Conservation (phyloP, 2,329 filamentous ascomycete species). For the Fonsecaea nubica region DNA sequence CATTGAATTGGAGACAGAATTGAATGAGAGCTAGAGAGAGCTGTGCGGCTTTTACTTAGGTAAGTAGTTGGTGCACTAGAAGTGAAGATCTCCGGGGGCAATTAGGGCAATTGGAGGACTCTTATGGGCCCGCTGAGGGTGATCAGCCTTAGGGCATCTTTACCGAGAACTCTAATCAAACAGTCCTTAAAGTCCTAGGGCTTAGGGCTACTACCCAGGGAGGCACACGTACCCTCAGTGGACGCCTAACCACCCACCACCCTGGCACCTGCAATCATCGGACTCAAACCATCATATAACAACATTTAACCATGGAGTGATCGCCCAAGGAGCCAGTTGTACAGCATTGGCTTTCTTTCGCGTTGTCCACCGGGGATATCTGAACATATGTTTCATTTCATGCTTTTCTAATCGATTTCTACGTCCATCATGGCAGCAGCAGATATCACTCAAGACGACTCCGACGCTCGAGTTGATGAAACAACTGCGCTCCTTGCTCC, state of each 20-base stretch:
- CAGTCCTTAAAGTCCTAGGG: not conserved
- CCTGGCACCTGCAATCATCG: not conserved
- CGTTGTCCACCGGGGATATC: not conserved
- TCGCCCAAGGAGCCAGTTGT: not conserved
- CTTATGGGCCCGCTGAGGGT: not conserved
- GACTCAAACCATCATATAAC: not conserved
- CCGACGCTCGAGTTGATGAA: slow-evolving; percentile 29
- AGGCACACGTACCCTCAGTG: not conserved
- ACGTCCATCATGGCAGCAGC: slow-evolving; percentile 23
- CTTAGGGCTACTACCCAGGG: not conserved
- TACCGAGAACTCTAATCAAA: slow-evolving; percentile 8
- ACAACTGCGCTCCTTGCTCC: slow-evolving; percentile 33
- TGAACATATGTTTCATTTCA: not conserved
- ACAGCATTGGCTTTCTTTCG: not conserved
- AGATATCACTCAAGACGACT: slow-evolving; percentile 19
- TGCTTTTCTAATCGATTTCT: not conserved
- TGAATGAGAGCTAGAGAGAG: not conserved
- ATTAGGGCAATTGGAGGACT: not conserved
- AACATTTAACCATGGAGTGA: not conserved
- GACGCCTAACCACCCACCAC: not conserved
- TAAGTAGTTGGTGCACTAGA: not conserved
- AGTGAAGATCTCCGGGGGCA: not conserved
- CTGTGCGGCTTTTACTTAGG: not conserved
- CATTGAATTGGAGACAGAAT: not conserved
- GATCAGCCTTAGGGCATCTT: not conserved